These are phyloP conservation scores for Agarophyton chilense DNA, from an alignment of 23 red algal species.

Conservation along the genomic window DNA sequence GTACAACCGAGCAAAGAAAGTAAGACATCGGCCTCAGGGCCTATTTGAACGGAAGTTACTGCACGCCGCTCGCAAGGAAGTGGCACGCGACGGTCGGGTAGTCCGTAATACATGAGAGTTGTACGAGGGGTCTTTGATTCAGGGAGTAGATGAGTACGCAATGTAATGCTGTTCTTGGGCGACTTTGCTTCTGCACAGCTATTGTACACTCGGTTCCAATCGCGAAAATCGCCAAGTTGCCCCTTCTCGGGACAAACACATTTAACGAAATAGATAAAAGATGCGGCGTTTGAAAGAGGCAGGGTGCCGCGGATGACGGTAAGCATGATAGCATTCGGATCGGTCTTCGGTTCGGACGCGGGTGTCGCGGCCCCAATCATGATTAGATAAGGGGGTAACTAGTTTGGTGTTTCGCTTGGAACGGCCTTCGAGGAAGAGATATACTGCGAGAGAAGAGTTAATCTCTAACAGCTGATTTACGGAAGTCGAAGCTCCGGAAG, in stretches of 20 bases:
- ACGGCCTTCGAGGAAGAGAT: no score
- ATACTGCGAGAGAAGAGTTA: no score
- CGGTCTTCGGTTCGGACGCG: background rate
- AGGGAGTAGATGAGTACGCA: slow-evolving; percentile 27
- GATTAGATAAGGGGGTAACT: no score
- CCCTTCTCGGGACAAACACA: slow-evolving; percentile 52
- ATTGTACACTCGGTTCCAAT: slow-evolving; percentile 66
- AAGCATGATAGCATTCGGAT: background rate
- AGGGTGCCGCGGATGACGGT: slow-evolving; percentile 44
- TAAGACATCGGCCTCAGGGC: slow-evolving; percentile 21
- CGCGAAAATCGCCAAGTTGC: slow-evolving; percentile 42
- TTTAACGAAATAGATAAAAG: slow-evolving; percentile 13
- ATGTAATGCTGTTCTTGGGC: slow-evolving; percentile 22
- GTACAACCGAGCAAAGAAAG: slow-evolving; percentile 30
- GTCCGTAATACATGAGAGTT: slow-evolving; percentile 30
- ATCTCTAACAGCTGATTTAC: no score
- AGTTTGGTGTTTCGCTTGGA: no score
- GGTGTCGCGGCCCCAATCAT: background rate
- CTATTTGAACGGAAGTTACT: slow-evolving; percentile 7
- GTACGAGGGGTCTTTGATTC: background rate
- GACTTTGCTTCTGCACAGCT: background rate
- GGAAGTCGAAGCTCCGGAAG: no score
- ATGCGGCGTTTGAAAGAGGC: background rate
- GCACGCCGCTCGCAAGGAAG: slow-evolving; percentile 32
- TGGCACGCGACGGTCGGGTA: slow-evolving; percentile 26